Evolutionary conservation across 192 early-diverging fungal genomes (phyloP), one percentile per base, ranked within the genome.

Genomic region (Backusella circina): DNA sequence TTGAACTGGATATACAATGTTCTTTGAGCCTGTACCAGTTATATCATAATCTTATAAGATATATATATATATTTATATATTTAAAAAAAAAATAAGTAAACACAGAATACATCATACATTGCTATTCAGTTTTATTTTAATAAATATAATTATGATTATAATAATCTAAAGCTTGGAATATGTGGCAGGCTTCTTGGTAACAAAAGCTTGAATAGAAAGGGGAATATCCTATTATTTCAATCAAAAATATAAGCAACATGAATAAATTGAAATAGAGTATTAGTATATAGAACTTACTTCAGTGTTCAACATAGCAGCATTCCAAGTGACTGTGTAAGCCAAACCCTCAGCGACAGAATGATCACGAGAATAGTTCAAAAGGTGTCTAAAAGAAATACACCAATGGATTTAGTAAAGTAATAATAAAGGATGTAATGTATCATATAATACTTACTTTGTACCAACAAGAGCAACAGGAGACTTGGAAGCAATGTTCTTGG

Each of bases 341-440:
- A 99, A 86, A 33, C 95, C 94, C 79, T 99, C 96, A 39, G 87
- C 86, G 0, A 97, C 93, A 8, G 91, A 87, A 77, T 99, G 98
- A 81, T 99, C 96, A 70, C 96, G 93, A 38, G 95, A 93, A 82
- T 93, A 94, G 78, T 95, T 96, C 64, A 99, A 88, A 47, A 94
- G 65, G 41, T 93, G 90, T 72, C 89, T 90, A 74, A 5, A 37
- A 8, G 68, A 1, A 65, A 47, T 23, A 51, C 39, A 61, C 37
- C 2, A 30, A n/a, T 57, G 6, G 5, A 44, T 21, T 50, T 6
- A 75, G 30, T 44, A 39, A 9, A 26, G n/a, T 75, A 21, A 72
- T 37, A 31, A 68, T 13, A 21, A 70, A 37, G 37, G 66, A 3
- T 21, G 36, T 1, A 23, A 13, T 2, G 26, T 23, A 31, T 38